A percentile compares a stretch with the other conserved stretches of the same genome.
Conservation (phyloP, 2,329 filamentous ascomycete genomes). For the Arthrobotrys entomopaga region DNA sequence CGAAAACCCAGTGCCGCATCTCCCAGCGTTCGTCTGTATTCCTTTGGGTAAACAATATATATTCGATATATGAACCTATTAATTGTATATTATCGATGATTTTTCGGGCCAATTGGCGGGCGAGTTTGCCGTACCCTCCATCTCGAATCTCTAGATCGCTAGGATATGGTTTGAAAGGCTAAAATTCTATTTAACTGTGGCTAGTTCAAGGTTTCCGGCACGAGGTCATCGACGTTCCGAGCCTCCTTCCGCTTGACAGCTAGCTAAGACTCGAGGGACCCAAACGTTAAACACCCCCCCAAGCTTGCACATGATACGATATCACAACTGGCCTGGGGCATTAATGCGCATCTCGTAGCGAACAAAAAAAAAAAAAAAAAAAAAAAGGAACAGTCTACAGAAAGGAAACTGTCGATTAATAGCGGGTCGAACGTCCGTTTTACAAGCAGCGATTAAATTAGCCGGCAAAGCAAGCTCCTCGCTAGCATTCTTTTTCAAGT, state of each 20-base stretch:
- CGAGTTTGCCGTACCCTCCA: neutral
- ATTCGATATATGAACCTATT: slow-evolving; percentile 26
- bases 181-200: slow-evolving; percentile 14
- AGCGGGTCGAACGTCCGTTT: slow-evolving; percentile 49
- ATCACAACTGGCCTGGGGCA: slow-evolving; percentile 48
- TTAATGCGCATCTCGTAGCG: neutral
- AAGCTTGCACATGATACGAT: slow-evolving; percentile 39
- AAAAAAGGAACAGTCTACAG: too few relatives aligned
- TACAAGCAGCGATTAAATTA: slow-evolving; percentile 48
- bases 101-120: neutral
- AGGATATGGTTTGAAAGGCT: slow-evolving; percentile 24
- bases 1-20: slow-evolving; percentile 45
- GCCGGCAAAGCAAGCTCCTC: slow-evolving; percentile 35
- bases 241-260: slow-evolving; percentile 40
- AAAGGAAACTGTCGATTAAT: slow-evolving; percentile 16
- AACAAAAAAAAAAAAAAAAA: too few relatives aligned
- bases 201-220: slow-evolving; percentile 54
- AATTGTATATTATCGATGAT: slow-evolving; percentile 49
- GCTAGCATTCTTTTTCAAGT: slow-evolving; percentile 17
- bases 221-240: slow-evolving; percentile 50
- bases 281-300: too few relatives aligned
- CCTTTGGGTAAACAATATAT: slow-evolving; percentile 18
- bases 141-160: slow-evolving; percentile 13
- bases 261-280: neutral
- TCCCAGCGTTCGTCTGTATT: slow-evolving; percentile 6